Evolutionary conservation across 345 rosid species (phyloP), one percentile per base, ranked within the genome.

Genomic region (Balakata baccata): DNA sequence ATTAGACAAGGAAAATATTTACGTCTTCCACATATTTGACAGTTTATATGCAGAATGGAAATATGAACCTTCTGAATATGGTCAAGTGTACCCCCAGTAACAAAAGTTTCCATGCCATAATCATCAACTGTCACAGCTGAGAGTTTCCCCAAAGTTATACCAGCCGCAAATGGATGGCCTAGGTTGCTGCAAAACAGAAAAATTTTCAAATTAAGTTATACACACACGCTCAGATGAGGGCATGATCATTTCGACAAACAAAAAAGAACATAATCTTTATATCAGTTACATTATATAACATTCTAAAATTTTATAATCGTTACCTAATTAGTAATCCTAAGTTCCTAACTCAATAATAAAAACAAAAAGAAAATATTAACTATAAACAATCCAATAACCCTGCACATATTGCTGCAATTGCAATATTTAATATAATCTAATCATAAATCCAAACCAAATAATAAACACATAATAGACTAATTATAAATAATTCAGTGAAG

Each of bases 41-140:
- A 25, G 53, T 56, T 17, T 12, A 50, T 45, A 68, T 23, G 46
- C 11, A 43, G 20, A 45, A 75, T 39, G 52, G 70, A 68, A 52
- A 68, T 5, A 50, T 50, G 14, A 84, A 95, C 99, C 98, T 95
- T 95, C 77, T 89, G 97, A 68, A 92, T 89, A 61, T 81, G 49
- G 18, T 88, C 92, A 65, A 95, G 83, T 60, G 93, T 80, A 72
- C 88, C 96, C 29, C 97, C 98, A 58, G 96, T 85, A 65, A 90
- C 82, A 86, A 95, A 95, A 69, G 96, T 89, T 81, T 95, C 99
- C 81, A 80, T 85, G 84, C 99, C 99, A 78, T 77, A 84, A 61
- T 91, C 97, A 87, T 95, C 97, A 81, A 81, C 81, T 2, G 99
- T 95, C 75, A 92, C 93, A 77, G 99, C 93, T 75, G 92, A 86